Evolutionary conservation across 768 basidiomycete genomes (phyloP), one percentile per base, ranked within the genome.

Genomic region (Boletellus ananas): DNA sequence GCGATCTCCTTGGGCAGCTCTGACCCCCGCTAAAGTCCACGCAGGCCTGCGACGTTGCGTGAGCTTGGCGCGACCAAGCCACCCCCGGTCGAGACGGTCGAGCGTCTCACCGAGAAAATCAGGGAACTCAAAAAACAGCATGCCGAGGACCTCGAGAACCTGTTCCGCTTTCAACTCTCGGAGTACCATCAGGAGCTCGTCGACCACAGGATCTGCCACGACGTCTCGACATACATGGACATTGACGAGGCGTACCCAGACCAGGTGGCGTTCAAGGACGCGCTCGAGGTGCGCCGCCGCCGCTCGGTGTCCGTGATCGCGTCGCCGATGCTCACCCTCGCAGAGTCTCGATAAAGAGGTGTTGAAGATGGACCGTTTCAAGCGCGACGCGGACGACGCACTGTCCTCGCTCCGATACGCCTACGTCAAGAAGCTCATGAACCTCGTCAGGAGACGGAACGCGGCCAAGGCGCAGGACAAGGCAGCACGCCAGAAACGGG

Each of bases 101-200:
- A 62, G 0, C 54, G 20, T 45, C 4, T 73, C 38, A 55, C 58
- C 13, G 54, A 60, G 20, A 66, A 62, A n/a, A 70, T 72, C 48
- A 48, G 36, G 25, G 53, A 55, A 31, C 59, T 72, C 47, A 69
- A 64, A 42, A 38, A 40, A 21, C 64, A 61, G 42, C 69, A 74
- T 42, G 45, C 48, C 2, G 50, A 52, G 27, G 69, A 70, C 35
- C 62, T 72, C 12, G 61, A 65, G 46, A 53, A 58, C 14, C 58
- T 74, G 17, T 64, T 52, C 48, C 35, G 18, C 38, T 64, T 65
- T 48, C 68, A 74, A 8, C 63, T 52, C 16, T 46, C 60, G 2
- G 62, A 69, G 33, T 66, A 71, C 36, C 54, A 47, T 34, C 66
- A 74, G 27, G 70, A 70, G 23, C 67, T 69, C 35, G 34, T 60